Base-by-base conservation (phyloP, 2,329 filamentous ascomycete genomes). In the Exophiala bonariae region DNA sequence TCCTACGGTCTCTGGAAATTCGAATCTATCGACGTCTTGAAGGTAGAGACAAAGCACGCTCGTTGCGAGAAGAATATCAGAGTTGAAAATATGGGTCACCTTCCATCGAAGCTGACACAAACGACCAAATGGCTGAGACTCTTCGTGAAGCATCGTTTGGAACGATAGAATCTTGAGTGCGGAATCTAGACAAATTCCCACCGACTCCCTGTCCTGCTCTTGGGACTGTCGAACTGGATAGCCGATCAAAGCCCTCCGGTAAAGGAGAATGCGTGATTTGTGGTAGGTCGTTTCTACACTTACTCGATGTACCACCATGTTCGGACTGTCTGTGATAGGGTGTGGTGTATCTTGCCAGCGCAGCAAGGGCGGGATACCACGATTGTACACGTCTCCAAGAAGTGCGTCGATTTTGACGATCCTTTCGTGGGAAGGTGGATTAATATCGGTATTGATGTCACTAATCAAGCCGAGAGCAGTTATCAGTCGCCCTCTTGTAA, bases 401-500 rank as follows among this genome's bases (percentile, higher is more conserved):
- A 60, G 58, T 42, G 61, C 58, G 50, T 71, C 65, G 34, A 70
- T 52, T 17, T 63, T 61, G 41, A 68, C 55, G 5, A 66, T 59
- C 37, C 70, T 60, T 17, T 67, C 66, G 42, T 71, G 68, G 6
- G 64, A 59, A 35, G 61, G 57, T 2, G 58, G 53, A 36, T 64
- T 61, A 17, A 63, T 62, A 32, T 63, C 65, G 45, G 59, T 64
- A 37, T 63, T 65, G 35, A 70, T 43, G 48, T 72, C 69, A 34
- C 61, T 59, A 35, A 71, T 66, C 28, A 63, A 59, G 16, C 67
- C 69, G 38, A 69, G 65, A 14, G 61, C 59, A 23, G 52, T 51
- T 62, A 69, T 63, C 46, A 72, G 47, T 20, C 62, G 59, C 23
- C 55, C 55, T 56, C 67, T 71, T 28, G 62, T 61, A 49, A 66